Evolutionary conservation across 139 green algal genomes (phyloP), one percentile per base, ranked within the genome.

Genomic region (Micromonas commoda): DNA sequence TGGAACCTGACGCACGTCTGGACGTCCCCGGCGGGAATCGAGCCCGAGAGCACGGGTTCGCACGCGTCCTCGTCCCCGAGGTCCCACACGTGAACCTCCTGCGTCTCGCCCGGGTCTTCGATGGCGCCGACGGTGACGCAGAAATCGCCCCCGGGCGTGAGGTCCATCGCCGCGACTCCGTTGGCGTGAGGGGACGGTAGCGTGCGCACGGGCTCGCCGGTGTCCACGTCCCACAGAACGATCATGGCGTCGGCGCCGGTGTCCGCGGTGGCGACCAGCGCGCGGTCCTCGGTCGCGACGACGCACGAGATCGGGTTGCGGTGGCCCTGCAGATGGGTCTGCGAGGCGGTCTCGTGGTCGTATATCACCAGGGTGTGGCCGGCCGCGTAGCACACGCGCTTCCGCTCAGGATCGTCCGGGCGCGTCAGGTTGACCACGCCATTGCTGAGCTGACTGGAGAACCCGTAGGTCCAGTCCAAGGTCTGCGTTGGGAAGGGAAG

Each of bases 171-270:
- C 13, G 74, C 38, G 1, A 89, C 80, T 3, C 90, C 90, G 66
- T 73, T 45, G 5, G 66, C 9, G 20, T 5, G 9, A 13, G 24
- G 28, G 20, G 20, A 28, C 23, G 66, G 66, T 45, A 73, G 45
- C 29, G 70, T 64, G 16, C 70, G 37, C 21, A 24, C 60, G 32
- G 61, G 61, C 60, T 63, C 75, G 0, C 83, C 85, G 19, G 72
- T 89, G 31, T 67, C 26, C 16, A 82, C 79, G 80, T 91, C 85
- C 90, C 90, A 94, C 20, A 92, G 66, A 37, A 92, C 85, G 33
- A 94, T 67, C 51, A 94, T 71, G 0, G 84, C 86, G 66, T 90
- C 85, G 0, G 75, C 65, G 61, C 90, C 90, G 2, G 67, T 54
- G 80, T 94, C 90, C 3, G 85, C 87, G n/a, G 90, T 88, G 29